A percentile compares a stretch with the other conserved stretches of the same genome.
phyloP scores from a whole-genome alignment of 768 basidiomycete genomes.

The Inosperma sp. region DNA sequence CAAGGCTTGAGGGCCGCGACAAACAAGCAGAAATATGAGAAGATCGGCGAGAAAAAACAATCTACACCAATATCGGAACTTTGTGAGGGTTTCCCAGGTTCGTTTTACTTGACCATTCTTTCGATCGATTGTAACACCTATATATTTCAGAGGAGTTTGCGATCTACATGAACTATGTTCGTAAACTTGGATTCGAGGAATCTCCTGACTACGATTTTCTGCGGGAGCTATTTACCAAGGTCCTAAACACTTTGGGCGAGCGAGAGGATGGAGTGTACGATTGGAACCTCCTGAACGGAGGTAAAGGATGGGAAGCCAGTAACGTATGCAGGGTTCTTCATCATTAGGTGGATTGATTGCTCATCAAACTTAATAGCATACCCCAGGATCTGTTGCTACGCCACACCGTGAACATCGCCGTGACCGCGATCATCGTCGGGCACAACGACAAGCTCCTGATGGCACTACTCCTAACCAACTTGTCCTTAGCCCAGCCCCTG shows the following conservation, averaged over 20 bases:
- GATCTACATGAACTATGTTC: constrained; percentile 99
- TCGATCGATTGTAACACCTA: neutral
- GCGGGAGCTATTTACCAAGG: constrained; percentile 88
- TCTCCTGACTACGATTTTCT: constrained; percentile 97
- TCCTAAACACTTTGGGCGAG: constrained; percentile 83
- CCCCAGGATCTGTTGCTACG: constrained; percentile 47
- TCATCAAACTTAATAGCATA: constrained; percentile 37
- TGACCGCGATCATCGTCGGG: constrained; percentile 42
- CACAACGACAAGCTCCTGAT: constrained; percentile 57
- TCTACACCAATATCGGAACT: constrained; percentile 86
- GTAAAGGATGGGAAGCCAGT: constrained; percentile 93
- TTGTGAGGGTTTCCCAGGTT: constrained; percentile 95
- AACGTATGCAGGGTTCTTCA: constrained; percentile 49
- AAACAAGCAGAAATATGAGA: constrained; percentile 99
- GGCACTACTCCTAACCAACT: constrained; percentile 53
- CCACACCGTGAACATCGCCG: constrained; percentile 55
- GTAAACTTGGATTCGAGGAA: constrained; percentile 97
- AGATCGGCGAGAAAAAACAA: constrained; percentile 99
- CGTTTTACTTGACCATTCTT: constrained; percentile 23
- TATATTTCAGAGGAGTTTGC: constrained; percentile 79
- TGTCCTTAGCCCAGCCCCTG: constrained; percentile 61
- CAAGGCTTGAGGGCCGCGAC: constrained; percentile 96
- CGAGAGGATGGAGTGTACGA: constrained; percentile 90
- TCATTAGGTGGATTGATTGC: neutral
- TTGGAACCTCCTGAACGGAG: constrained; percentile 93